Evolutionary conservation across 2,329 filamentous ascomycete species (phyloP).

Genomic region (Cercospora sojina): DNA sequence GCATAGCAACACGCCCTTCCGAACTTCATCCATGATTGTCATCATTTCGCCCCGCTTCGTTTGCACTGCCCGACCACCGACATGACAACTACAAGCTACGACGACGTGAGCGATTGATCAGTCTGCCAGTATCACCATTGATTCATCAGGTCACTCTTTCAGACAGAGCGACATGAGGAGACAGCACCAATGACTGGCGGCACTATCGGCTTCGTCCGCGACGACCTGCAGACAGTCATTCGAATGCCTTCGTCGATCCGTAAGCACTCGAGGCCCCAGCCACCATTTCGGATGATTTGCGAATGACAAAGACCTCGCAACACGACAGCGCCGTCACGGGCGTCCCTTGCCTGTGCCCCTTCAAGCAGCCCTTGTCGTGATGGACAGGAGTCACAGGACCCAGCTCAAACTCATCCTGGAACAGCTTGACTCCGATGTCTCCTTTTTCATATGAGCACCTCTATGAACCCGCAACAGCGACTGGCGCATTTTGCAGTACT

Average conservation of each 20-base stretch:
- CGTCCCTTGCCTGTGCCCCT: too few species aligned
- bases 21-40: background rate
- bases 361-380: too few species aligned
- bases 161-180: too few species aligned
- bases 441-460: background rate
- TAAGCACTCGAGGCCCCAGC: background rate
- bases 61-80: background rate
- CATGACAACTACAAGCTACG: background rate
- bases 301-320: background rate
- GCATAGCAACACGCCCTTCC: background rate
- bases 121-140: background rate
- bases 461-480: background rate
- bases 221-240: background rate
- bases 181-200: too few species aligned
- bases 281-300: background rate
- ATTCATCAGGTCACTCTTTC: too few species aligned
- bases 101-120: background rate
- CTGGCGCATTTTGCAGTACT: background rate
- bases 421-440: background rate
- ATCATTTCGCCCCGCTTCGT: background rate
- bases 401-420: background rate
- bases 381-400: too few species aligned
- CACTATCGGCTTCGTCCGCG: background rate
- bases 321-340: too few species aligned
- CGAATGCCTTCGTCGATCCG: background rate